Percentiles rank a stretch among this genome's conserved stretches.
Conservation (phyloP, 257 asterid genomes). For the Coffea eugenioides region DNA sequence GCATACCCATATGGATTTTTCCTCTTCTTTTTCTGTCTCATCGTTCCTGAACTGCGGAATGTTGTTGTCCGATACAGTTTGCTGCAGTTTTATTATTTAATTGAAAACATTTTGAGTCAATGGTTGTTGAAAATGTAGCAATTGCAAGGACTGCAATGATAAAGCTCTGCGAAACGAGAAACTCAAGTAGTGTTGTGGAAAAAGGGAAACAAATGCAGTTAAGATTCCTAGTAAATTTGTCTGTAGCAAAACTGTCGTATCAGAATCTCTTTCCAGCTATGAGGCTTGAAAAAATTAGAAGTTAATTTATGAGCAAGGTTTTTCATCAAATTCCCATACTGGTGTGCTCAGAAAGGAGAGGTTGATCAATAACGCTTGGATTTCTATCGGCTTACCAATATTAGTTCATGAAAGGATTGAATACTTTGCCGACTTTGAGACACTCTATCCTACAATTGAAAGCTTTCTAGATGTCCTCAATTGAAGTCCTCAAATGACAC, state of each 20-base stretch:
- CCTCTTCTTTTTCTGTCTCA: slow-evolving; percentile 35
- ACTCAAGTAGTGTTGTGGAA: neutral
- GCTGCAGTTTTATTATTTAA: neutral
- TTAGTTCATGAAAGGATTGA: no score
- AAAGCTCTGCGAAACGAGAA: slow-evolving; percentile 42
- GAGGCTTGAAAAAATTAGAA: no score
- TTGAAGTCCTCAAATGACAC: neutral
- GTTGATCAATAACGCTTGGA: no score
- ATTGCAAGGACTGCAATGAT: slow-evolving; percentile 47
- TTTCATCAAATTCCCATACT: no score
- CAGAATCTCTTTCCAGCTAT: neutral
- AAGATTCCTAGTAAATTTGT: no score
- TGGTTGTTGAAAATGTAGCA: slow-evolving; percentile 54
- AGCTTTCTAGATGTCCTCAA: no score
- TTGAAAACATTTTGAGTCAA: slow-evolving; percentile 48
- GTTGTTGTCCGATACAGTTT: slow-evolving; percentile 6
- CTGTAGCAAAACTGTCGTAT: no score
- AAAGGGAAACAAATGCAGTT: neutral
- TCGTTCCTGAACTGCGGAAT: slow-evolving; percentile 44
- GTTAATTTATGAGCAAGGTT: no score
- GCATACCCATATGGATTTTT: slow-evolving; percentile 48
- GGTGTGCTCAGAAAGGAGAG: no score
- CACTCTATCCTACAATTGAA: no score
- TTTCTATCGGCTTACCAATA: no score
- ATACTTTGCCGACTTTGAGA: no score